Percentiles rank a stretch among this genome's conserved stretches.
These are phyloP conservation scores for Pythium oligandrum DNA, from an alignment of 352 stramenopile genomes.

Conservation along the genomic window DNA sequence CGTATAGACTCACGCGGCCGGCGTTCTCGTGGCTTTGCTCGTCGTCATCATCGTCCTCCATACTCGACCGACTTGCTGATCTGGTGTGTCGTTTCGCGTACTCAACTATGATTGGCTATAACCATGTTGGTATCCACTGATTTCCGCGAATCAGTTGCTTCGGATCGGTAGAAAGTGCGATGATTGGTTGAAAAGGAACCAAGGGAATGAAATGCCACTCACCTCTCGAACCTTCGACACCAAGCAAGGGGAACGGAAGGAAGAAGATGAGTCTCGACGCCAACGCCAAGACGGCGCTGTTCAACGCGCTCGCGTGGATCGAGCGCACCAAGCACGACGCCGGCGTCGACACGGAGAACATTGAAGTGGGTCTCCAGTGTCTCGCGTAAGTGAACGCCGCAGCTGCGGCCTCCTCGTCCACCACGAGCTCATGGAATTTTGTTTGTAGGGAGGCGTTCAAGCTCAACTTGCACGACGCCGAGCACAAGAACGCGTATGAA, in stretches of 20 bases:
- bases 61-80: too few relatives aligned
- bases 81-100: conserved; percentile 8
- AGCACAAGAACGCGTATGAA: conserved; percentile 45
- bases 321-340: conserved; percentile 55
- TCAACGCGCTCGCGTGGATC: conserved; percentile 71
- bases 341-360: conserved; percentile 48
- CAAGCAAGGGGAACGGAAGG: conserved; percentile 3
- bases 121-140: too few relatives aligned
- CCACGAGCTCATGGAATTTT: too few relatives aligned
- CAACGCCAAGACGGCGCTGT: conserved; percentile 46
- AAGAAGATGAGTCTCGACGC: conserved; percentile 26
- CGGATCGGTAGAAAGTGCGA: background rate
- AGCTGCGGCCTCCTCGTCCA: too few relatives aligned
- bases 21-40: conserved; percentile 6
- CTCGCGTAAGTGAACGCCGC: conserved; percentile 31
- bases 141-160: too few relatives aligned
- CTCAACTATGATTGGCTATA: background rate
- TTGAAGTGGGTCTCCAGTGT: conserved; percentile 63
- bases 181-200: conserved; percentile 18
- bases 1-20: conserved; percentile 17
- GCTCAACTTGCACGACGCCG: conserved; percentile 48
- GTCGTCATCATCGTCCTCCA: background rate
- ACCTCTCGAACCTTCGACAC: background rate
- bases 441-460: conserved; percentile 60
- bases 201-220: background rate